Conservation (phyloP, 1,284 basidiomycete genomes). For the Trametes polyzona region DNA sequence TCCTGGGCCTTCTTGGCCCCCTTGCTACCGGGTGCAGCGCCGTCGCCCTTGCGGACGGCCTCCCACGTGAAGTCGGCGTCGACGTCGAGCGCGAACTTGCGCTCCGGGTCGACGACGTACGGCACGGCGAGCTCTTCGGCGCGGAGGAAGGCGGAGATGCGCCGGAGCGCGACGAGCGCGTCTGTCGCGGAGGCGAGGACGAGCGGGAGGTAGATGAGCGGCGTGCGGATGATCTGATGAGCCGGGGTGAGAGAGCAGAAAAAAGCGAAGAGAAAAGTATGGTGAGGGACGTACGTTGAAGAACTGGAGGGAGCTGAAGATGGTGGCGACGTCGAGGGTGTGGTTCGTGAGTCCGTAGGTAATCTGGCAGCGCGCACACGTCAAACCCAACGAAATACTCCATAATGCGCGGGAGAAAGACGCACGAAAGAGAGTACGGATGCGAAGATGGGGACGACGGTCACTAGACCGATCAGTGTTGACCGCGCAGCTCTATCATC, state of each 20-base stretch:
- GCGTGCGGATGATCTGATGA: slow-evolving; percentile 56
- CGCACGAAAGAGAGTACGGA: slow-evolving; percentile 74
- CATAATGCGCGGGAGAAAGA: neutral
- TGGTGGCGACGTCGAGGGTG: slow-evolving; percentile 65
- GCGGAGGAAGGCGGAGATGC: slow-evolving; percentile 61
- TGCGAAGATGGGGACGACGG: slow-evolving; percentile 68
- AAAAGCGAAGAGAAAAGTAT: neutral
- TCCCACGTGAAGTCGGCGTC: slow-evolving; percentile 78
- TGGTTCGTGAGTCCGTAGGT: slow-evolving; percentile 73
- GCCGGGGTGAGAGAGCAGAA: neutral
- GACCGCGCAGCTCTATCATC: slow-evolving; percentile 45
- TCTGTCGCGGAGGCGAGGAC: slow-evolving; percentile 56
- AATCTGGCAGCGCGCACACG: slow-evolving; percentile 45
- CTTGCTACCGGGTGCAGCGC: neutral
- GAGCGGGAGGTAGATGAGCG: slow-evolving; percentile 56
- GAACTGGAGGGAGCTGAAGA: slow-evolving; percentile 76
- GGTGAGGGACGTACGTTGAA: slow-evolving; percentile 62
- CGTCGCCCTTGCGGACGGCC: slow-evolving; percentile 42
- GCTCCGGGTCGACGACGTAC: slow-evolving; percentile 49
- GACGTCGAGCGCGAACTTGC: slow-evolving; percentile 54
- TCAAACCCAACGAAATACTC: no score
- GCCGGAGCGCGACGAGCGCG: slow-evolving; percentile 62
- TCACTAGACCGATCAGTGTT: slow-evolving; percentile 57
- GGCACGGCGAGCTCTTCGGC: slow-evolving; percentile 67
- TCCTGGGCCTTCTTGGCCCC: slow-evolving; percentile 15